Evolutionary conservation across 768 basidiomycete species (phyloP).

Genomic region (Xerocomus potaroensis): DNA sequence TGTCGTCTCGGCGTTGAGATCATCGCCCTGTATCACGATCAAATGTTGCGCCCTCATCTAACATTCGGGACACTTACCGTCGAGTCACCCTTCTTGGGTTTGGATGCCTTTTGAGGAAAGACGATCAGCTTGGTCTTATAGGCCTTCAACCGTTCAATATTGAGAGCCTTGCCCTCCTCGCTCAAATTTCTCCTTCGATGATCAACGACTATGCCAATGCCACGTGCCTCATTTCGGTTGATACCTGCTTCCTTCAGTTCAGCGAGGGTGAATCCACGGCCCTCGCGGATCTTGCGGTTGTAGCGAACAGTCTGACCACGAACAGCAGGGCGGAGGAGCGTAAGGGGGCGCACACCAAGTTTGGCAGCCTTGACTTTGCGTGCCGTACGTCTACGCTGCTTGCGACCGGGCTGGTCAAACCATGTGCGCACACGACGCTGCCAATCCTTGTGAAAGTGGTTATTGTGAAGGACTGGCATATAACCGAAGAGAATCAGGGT

Average conservation of each 20-base stretch:
- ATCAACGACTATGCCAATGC: conserved; percentile 93
- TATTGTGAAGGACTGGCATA: conserved; percentile 73
- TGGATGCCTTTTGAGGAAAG: conserved; percentile 94
- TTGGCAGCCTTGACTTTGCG: conserved; percentile 87
- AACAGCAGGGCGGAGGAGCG: conserved; percentile 93
- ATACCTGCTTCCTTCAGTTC: conserved; percentile 97
- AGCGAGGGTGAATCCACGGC: conserved; percentile 90
- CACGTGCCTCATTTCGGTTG: conserved; percentile 87
- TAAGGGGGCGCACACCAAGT: conserved; percentile 88
- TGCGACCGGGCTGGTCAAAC: conserved; percentile 99
- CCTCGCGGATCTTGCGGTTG: conserved; percentile 96
- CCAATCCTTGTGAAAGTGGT: conserved; percentile 99
- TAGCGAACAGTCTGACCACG: conserved; percentile 95
- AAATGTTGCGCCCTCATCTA: neutral
- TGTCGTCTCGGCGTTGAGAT: conserved; percentile 74
- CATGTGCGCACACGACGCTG: conserved; percentile 93
- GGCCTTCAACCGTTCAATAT: conserved; percentile 89
- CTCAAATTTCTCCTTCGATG: conserved; percentile 94
- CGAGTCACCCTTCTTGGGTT: conserved; percentile 95
- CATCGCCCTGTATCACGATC: conserved; percentile 51
- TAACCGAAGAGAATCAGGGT: conserved; percentile 8
- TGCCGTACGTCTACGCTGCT: conserved; percentile 90
- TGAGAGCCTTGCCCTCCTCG: conserved; percentile 94
- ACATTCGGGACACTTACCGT: conserved; percentile 58
- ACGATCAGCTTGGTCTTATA: conserved; percentile 93